phyloP scores from a whole-genome alignment of 805 yeast genomes.

The Wickerhamiella azyma region DNA sequence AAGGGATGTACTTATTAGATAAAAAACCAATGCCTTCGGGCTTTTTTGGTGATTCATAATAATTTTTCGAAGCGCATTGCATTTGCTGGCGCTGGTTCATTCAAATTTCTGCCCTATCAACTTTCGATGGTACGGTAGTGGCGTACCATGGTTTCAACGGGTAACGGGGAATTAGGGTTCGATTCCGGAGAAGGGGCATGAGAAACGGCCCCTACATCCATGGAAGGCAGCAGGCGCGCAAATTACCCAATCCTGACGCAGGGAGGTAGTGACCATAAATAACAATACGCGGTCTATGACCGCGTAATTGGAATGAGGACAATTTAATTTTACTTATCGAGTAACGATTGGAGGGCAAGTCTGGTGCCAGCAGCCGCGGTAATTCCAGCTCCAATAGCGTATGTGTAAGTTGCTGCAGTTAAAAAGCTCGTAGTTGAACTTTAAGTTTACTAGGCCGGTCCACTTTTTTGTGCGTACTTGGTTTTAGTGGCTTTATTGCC shows the following conservation, averaged over 20 bases:
- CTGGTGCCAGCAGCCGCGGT: too few relatives aligned
- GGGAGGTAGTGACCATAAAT: too few relatives aligned
- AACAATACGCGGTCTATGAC: too few relatives aligned
- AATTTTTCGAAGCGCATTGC: constrained; percentile 33
- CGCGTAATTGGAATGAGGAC: too few relatives aligned
- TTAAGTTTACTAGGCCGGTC: too few relatives aligned
- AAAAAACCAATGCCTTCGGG: constrained; percentile 31
- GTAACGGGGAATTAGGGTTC: constrained; percentile 24
- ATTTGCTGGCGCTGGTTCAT: constrained; percentile 36
- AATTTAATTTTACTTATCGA: too few relatives aligned
- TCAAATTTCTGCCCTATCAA: constrained; percentile 36
- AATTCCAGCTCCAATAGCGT: too few relatives aligned
- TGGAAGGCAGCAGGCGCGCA: neutral
- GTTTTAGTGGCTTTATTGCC: too few relatives aligned
- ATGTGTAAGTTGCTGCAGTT: too few relatives aligned
- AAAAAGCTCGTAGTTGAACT: too few relatives aligned
- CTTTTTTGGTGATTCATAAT: constrained; percentile 26
- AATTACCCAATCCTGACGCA: constrained; percentile 9
- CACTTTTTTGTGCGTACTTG: too few relatives aligned
- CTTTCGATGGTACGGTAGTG: constrained; percentile 19
- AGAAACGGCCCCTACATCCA: neutral
- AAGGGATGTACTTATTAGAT: constrained; percentile 34
- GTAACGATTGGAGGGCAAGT: too few relatives aligned
- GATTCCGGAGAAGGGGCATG: neutral
- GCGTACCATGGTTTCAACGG: constrained; percentile 26